Evolutionary conservation across 306 rosid species (phyloP).

Genomic region (Lithocarpus polystachyus): DNA sequence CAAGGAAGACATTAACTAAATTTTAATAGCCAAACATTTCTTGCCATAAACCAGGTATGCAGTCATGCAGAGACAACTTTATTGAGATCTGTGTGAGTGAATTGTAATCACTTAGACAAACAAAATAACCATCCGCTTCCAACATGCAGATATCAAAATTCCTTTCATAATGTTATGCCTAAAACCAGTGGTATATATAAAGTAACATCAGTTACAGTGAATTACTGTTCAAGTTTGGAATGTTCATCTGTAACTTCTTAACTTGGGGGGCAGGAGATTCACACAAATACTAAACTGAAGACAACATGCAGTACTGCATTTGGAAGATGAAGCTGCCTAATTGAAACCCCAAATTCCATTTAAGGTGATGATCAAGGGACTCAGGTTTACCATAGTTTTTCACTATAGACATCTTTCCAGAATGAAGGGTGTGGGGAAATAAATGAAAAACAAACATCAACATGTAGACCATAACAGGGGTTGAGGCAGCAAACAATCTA

Average conservation of each 20-base stretch:
- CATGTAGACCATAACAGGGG: no score
- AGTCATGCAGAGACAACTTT: background rate
- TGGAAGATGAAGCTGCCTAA: background rate
- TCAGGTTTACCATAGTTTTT: background rate
- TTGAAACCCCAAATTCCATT: background rate
- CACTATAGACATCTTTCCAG: background rate
- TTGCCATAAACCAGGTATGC: background rate
- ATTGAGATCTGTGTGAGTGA: background rate
- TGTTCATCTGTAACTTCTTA: no score
- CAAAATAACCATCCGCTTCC: background rate
- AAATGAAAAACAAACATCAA: no score
- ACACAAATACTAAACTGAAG: background rate
- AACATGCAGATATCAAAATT: background rate
- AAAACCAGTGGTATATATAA: background rate
- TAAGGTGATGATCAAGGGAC: background rate
- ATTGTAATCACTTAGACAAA: background rate
- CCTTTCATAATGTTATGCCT: background rate
- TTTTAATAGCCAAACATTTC: background rate
- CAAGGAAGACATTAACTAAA: background rate
- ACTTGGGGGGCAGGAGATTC: background rate
- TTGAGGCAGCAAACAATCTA: no score
- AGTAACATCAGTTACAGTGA: background rate
- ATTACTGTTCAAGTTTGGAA: background rate
- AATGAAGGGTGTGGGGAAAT: no score
- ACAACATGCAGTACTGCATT: background rate